Evolutionary conservation across 139 green algal genomes (phyloP).

Genomic region (Chlamydomonas sp.): DNA sequence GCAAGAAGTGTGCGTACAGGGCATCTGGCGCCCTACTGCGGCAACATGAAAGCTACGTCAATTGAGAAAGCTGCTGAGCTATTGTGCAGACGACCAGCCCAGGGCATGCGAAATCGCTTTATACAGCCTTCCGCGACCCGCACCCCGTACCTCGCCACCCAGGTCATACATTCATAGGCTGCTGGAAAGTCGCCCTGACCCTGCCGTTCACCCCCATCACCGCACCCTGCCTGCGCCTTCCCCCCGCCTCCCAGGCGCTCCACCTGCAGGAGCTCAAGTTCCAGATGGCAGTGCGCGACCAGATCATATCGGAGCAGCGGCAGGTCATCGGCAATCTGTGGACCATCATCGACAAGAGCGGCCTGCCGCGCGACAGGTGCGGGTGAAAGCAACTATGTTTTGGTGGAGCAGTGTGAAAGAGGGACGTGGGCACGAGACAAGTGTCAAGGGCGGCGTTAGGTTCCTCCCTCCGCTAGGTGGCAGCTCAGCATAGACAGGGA

Average conservation of each 20-base stretch:
- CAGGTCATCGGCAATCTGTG: slow-evolving; percentile 74
- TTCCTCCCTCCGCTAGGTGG: too few relatives aligned
- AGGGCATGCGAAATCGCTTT: too few relatives aligned
- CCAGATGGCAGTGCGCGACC: slow-evolving; percentile 78
- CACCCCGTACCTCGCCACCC: too few relatives aligned
- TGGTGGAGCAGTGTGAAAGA: not conserved
- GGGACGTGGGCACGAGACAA: not conserved
- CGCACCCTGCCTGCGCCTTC: not conserved
- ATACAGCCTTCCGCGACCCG: too few relatives aligned
- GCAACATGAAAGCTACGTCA: too few relatives aligned
- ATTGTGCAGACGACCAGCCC: too few relatives aligned
- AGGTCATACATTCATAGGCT: too few relatives aligned
- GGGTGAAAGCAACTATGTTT: too few relatives aligned
- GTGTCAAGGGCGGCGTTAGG: not conserved
- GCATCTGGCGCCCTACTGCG: too few relatives aligned
- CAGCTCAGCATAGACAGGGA: too few relatives aligned
- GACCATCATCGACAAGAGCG: slow-evolving; percentile 66
- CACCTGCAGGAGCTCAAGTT: slow-evolving; percentile 72
- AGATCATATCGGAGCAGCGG: slow-evolving; percentile 79
- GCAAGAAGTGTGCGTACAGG: too few relatives aligned
- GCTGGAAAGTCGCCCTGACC: not conserved
- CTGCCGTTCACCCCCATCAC: not conserved
- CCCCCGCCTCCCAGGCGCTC: slow-evolving; percentile 38
- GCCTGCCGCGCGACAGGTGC: slow-evolving; percentile 55
- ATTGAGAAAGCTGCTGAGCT: too few relatives aligned